Evolutionary conservation across 306 rosid species (phyloP).

Genomic region (Prunus dulcis): DNA sequence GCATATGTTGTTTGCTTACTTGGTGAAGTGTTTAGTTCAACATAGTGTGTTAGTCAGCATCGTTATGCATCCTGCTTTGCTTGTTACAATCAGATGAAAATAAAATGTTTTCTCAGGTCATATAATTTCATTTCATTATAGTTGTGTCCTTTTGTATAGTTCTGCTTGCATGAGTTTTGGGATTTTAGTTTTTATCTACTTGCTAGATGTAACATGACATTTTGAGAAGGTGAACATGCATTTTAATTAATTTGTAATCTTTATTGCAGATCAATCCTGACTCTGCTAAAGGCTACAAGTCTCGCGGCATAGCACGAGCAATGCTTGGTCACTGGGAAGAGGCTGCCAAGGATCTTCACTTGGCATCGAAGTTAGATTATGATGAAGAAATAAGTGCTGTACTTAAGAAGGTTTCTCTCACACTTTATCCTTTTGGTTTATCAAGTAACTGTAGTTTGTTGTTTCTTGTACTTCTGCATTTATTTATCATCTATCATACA

Average conservation of each 20-base stretch:
- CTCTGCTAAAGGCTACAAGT: slow-evolving; percentile 90
- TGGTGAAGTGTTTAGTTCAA: not conserved
- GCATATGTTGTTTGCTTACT: not conserved
- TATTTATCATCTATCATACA: not conserved
- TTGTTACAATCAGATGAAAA: not conserved
- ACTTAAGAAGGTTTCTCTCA: slow-evolving; percentile 67
- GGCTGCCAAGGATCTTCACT: slow-evolving; percentile 88
- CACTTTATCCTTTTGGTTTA: slow-evolving; percentile 1
- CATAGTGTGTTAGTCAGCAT: not conserved
- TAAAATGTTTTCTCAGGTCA: not conserved
- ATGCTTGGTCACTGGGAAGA: slow-evolving; percentile 91
- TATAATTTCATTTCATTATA: not conserved
- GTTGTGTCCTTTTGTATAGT: not conserved
- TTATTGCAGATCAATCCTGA: slow-evolving; percentile 75
- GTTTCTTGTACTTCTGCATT: not conserved
- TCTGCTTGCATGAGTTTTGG: not conserved
- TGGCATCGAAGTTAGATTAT: slow-evolving; percentile 75
- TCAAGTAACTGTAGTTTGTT: not conserved
- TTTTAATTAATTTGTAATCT: not conserved
- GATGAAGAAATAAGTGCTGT: slow-evolving; percentile 85
- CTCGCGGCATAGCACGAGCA: slow-evolving; percentile 79
- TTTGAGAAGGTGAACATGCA: not conserved
- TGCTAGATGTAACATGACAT: not conserved
- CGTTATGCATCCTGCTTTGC: not conserved
- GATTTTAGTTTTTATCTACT: not conserved